phyloP scores from a whole-genome alignment of 2,329 filamentous ascomycete species.

The Aspergillus felis region DNA sequence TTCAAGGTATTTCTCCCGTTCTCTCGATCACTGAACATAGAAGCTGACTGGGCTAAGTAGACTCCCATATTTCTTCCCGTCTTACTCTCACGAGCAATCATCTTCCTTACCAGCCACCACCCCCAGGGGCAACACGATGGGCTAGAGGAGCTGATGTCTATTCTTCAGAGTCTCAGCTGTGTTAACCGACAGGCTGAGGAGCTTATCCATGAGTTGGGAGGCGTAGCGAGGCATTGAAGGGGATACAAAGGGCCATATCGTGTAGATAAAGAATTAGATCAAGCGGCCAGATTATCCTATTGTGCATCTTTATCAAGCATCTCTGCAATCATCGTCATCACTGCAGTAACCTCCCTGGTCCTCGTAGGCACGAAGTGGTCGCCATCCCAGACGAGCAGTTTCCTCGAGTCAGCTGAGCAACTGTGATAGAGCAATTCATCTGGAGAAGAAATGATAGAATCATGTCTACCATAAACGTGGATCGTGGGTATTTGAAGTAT shows the following conservation, averaged over 20 bases:
- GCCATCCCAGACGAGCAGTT: slow-evolving; percentile 69
- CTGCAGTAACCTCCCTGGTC: slow-evolving; percentile 52
- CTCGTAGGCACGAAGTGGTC: slow-evolving; percentile 68
- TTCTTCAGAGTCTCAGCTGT: neutral
- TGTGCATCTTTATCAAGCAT: neutral
- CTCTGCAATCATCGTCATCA: neutral
- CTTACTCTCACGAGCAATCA: neutral
- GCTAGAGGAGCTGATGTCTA: neutral
- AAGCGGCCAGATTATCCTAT: neutral
- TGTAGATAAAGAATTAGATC: neutral
- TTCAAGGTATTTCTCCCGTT: neutral
- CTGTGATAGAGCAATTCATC: slow-evolving; percentile 36
- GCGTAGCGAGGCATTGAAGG: too few species aligned
- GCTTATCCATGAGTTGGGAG: neutral
- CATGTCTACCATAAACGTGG: slow-evolving; percentile 63
- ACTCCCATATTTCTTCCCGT: neutral
- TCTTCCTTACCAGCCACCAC: neutral
- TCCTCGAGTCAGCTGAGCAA: slow-evolving; percentile 52
- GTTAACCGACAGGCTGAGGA: neutral
- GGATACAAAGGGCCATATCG: too few species aligned
- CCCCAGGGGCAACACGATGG: neutral
- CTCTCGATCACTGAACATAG: neutral
- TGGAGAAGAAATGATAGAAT: slow-evolving; percentile 34
- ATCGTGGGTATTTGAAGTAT: slow-evolving; percentile 57
- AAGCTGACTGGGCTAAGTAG: neutral